Conservation (phyloP, 495 filamentous ascomycete species). For the Entonaema liquescens region DNA sequence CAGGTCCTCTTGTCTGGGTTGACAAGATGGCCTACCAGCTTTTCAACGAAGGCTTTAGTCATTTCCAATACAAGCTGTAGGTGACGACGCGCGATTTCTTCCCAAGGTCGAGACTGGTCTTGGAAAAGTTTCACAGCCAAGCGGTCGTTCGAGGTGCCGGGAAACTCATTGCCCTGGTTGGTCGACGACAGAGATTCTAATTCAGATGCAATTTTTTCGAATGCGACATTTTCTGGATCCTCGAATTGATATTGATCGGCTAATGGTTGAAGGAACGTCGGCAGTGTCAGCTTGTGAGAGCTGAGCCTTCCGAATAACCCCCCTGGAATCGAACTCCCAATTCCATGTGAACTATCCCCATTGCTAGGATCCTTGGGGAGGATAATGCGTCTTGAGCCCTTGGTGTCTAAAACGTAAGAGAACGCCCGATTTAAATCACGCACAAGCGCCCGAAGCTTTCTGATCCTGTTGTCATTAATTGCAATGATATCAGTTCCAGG, state of each 20-base stretch:
- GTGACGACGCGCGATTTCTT: constrained; percentile 41
- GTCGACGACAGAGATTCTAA: constrained; percentile 24
- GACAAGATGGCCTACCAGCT: constrained; percentile 41
- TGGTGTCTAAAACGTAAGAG: constrained; percentile 27
- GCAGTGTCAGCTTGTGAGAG: constrained; percentile 1
- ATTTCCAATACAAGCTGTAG: constrained; percentile 38
- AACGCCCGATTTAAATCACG: constrained; percentile 41
- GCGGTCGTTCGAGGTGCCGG: constrained; percentile 47
- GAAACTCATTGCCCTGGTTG: constrained; percentile 45
- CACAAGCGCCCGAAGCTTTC: constrained; percentile 38
- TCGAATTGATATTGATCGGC: constrained; percentile 34
- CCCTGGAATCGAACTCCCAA: not conserved
- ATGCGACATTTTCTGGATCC: constrained; percentile 31
- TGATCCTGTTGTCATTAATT: constrained; percentile 21
- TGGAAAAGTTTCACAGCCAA: constrained; percentile 48
- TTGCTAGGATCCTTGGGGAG: not conserved
- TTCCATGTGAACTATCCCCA: not conserved
- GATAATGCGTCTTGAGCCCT: constrained; percentile 39
- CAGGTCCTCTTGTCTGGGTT: constrained; percentile 35
- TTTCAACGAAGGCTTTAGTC: constrained; percentile 45
- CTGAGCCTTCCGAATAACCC: not conserved
- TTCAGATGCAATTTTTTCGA: constrained; percentile 12
- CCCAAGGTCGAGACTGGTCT: constrained; percentile 47
- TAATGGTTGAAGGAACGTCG: constrained; percentile 30
- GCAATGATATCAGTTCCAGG: not conserved